phyloP scores from a whole-genome alignment of 2,329 filamentous ascomycete species.

The Aspergillus sp. region DNA sequence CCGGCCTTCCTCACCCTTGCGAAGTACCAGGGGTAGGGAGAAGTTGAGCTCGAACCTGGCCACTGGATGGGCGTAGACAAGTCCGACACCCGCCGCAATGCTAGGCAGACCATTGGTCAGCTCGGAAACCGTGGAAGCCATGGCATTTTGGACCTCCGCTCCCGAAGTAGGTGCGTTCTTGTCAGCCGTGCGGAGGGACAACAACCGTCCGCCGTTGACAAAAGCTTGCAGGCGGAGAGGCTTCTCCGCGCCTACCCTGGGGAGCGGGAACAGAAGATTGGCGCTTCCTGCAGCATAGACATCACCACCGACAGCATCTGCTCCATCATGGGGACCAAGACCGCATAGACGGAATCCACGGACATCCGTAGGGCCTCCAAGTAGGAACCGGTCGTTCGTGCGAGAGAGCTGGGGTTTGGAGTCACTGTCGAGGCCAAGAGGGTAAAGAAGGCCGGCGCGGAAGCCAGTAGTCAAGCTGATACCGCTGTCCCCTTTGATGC shows the following conservation, averaged over 20 bases:
- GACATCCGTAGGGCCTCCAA: constrained; percentile 92
- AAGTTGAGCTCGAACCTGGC: constrained; percentile 97
- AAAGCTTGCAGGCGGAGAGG: constrained; percentile 88
- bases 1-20: constrained; percentile 80
- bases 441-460: constrained; percentile 79
- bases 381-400: constrained; percentile 91
- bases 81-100: constrained; percentile 79
- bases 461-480: constrained; percentile 81
- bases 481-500: constrained; percentile 68
- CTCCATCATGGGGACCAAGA: constrained; percentile 81
- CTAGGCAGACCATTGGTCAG: constrained; percentile 77
- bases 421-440: constrained; percentile 65
- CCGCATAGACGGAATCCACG: constrained; percentile 90
- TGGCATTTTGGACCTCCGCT: constrained; percentile 47
- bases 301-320: constrained; percentile 86
- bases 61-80: constrained; percentile 93
- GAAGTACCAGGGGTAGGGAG: constrained; percentile 77
- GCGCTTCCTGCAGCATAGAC: constrained; percentile 86
- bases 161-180: constrained; percentile 51
- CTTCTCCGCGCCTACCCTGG: constrained; percentile 76
- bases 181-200: constrained; percentile 67
- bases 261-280: constrained; percentile 81
- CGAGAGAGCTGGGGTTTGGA: constrained; percentile 66
- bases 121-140: constrained; percentile 65
- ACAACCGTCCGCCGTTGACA: constrained; percentile 81